Percentiles rank a stretch among this genome's conserved stretches.
Conservation (phyloP, 306 rosid genomes). For the Phaseolus lunatus region DNA sequence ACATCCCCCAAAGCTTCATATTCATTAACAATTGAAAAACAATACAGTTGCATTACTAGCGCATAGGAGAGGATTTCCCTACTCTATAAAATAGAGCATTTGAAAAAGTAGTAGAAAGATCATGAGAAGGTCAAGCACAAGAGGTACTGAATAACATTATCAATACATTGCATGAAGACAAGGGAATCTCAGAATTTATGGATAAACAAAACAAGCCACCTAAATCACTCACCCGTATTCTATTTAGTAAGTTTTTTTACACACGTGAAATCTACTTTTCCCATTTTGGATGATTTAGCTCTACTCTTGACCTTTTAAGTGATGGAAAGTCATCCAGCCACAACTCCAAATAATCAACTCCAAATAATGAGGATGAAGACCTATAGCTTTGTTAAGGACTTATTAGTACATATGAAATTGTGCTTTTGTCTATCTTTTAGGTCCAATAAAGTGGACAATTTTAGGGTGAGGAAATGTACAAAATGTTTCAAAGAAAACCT, state of each 20-base stretch:
- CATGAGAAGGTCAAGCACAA: background rate
- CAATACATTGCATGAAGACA: background rate
- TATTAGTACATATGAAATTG: no score
- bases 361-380: no score
- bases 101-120: background rate
- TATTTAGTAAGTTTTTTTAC: background rate
- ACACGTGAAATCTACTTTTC: background rate
- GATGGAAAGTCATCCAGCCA: no score
- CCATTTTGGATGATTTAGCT: background rate
- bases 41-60: background rate
- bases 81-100: background rate
- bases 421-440: no score
- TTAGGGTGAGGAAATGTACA: no score
- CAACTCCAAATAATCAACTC: no score
- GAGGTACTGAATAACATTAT: background rate
- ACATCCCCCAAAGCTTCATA: background rate
- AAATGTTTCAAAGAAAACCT: no score
- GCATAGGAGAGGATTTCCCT: conserved; percentile 10
- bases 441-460: no score
- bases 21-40: background rate
- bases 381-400: no score
- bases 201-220: background rate
- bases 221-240: background rate
- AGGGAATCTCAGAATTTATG: background rate
- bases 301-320: background rate